Evolutionary conservation across 192 early-diverging fungal species (phyloP), one percentile per base, ranked within the genome.

Genomic region (Podila epigama): DNA sequence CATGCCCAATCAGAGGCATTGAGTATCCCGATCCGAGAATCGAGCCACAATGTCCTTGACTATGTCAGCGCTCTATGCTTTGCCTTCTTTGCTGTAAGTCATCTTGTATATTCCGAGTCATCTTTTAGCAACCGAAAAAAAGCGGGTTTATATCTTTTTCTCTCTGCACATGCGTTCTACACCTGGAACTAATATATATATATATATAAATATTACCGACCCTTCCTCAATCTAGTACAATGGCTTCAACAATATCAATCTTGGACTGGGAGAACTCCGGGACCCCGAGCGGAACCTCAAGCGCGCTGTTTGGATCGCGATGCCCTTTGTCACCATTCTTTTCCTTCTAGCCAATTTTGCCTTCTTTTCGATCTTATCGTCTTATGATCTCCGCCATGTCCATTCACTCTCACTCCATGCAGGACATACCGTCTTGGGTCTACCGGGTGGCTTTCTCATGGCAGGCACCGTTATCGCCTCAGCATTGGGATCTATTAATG

Each of bases 401-500:
- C 66, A 77, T 36, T 77, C 73, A 1, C 50, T 77, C 0, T 77
- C 73, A 27, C 66, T 77, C 0, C 73, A 77, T 11, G 73, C 73
- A 2, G 73, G 73, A 1, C 73, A 77, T 15, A 77, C 66, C 2
- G 73, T 77, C 11, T 40, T 77, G 8, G 73, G 73, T 18, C 54
- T 56, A 40, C 65, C 66, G 1, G 73, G 73, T 12, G 73, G 73
- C 0, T 68, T 77, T 28, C 32, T 77, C 0, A 77, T 77, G 73
- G 73, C 73, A 0, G 65, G 65, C 0, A 77, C 73, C 0, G 73
- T 77, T 5, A 35, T 77, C 12, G 73, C 73, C 5, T 68, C 73
- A 3, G 73, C 79, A 22, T 41, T 81, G 4, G 79, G 79, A 32
- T 85, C 90, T 3, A 89, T 91, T 72, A 90, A 90, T n/a, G 81